Evolutionary conservation across 495 filamentous ascomycete species (phyloP).

Genomic region (Penicillium egyptiacum): DNA sequence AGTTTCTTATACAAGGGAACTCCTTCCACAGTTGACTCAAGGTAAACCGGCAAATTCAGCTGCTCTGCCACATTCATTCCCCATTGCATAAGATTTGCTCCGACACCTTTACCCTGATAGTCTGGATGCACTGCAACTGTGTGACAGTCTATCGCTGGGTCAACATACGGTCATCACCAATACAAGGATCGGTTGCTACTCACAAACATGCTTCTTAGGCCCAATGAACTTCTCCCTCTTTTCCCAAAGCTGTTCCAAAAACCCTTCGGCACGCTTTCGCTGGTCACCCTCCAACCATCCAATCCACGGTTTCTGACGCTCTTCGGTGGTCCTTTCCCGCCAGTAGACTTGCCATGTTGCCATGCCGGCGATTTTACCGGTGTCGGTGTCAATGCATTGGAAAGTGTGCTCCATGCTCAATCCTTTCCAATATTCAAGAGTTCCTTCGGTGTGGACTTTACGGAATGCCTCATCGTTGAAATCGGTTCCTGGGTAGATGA

Average conservation of each 20-base stretch:
- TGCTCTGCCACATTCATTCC: slow-evolving; percentile 7
- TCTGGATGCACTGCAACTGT: slow-evolving; percentile 14
- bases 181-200: background rate
- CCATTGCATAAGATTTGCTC: slow-evolving; percentile 14
- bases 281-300: slow-evolving; percentile 15
- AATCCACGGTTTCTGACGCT: slow-evolving; percentile 15
- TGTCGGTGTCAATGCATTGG: slow-evolving; percentile 39
- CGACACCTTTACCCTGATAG: slow-evolving; percentile 13
- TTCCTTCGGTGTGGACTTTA: slow-evolving; percentile 33
- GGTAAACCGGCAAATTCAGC: slow-evolving; percentile 9
- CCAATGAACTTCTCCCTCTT: slow-evolving; percentile 5
- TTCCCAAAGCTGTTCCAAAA: slow-evolving; percentile 6
- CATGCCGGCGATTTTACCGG: slow-evolving; percentile 24
- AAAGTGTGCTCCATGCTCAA: slow-evolving; percentile 34
- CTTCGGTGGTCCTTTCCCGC: slow-evolving; percentile 13
- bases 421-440: slow-evolving; percentile 32
- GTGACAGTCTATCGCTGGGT: slow-evolving; percentile 9
- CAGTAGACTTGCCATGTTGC: slow-evolving; percentile 19
- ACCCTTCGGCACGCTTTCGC: slow-evolving; percentile 1
- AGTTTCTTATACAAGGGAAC: slow-evolving; percentile 10
- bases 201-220: slow-evolving; percentile 13
- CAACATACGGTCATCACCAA: background rate
- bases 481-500: slow-evolving; percentile 35
- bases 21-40: slow-evolving; percentile 13
- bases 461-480: slow-evolving; percentile 30